Base-by-base conservation (phyloP, 192 early-diverging fungal genomes). In the Entomortierella beljakovae region DNA sequence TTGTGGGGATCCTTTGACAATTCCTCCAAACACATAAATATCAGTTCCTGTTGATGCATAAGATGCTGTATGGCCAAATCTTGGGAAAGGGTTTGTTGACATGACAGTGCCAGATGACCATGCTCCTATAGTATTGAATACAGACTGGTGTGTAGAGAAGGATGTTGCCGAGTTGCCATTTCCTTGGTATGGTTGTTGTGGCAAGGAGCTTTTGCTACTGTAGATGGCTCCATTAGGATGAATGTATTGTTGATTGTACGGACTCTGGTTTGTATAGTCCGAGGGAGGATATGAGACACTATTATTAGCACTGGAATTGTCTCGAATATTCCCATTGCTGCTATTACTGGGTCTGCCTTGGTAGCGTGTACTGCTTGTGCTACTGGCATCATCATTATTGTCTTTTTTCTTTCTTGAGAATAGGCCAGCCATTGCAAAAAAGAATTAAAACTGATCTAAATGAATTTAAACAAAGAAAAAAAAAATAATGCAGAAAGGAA, bases 1-100 rank as follows among this genome's bases (percentile, higher is more conserved):
- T 48, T 58, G 62, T 2, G 72, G 67, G 13, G 64, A 63, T 23
- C 79, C 82, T 23, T 81, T 70, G 57, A 64, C 53, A 22, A 77
- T 68, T 8, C 82, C 82, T 64, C 82, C 82, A 69, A 72, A 83
- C 18, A 83, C 50, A 60, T 67, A 83, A 28, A 83, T 58, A 32
- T 83, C 77, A 32, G 61, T 66, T 18, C 80, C 76, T 4, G 64
- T 58, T 2, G 55, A 52, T 37, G 53, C 54, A 52, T 68, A 67
- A 16, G 64, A 72, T 5, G 68, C 73, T 29, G 82, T 80, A 35
- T 81, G 80, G 6, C 52, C 64, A 48, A 71, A 77, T 16, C 82
- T 38, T 2, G 82, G 79, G 56, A 84, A 81, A 3, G 79, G 82
- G 50, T 84, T 81, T 28, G 69, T 40, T 10, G 75, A 79, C 75